phyloP scores from a whole-genome alignment of 2,329 filamentous ascomycete genomes.

The Talaromyces sp. region DNA sequence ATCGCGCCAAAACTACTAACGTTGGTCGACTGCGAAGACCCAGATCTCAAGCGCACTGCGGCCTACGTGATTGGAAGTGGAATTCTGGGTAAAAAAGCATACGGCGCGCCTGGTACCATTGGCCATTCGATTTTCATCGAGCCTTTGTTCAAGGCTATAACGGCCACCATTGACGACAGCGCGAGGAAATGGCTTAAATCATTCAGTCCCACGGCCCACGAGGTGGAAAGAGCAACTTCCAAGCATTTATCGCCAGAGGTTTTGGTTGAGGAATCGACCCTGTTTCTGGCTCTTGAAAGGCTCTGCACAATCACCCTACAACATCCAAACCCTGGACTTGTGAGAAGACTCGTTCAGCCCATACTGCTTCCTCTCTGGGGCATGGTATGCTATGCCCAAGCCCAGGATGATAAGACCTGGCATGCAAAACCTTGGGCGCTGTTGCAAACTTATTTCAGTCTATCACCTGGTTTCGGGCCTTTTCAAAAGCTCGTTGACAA shows the following conservation, averaged over 20 bases:
- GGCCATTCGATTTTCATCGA: slow-evolving; percentile 38
- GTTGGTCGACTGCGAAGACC: slow-evolving; percentile 35
- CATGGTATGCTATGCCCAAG: slow-evolving; percentile 29
- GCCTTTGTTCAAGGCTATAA: slow-evolving; percentile 34
- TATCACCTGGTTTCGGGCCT: slow-evolving; percentile 31
- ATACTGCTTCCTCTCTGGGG: slow-evolving; percentile 39
- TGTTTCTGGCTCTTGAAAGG: slow-evolving; percentile 29
- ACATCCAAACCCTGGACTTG: slow-evolving; percentile 39
- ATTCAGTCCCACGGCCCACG: slow-evolving; percentile 13
- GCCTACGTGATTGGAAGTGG: slow-evolving; percentile 40
- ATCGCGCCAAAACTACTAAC: slow-evolving; percentile 36
- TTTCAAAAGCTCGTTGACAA: slow-evolving; percentile 36
- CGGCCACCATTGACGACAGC: slow-evolving; percentile 23
- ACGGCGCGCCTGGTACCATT: slow-evolving; percentile 34
- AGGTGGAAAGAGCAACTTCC: not conserved
- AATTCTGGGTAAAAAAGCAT: slow-evolving; percentile 35
- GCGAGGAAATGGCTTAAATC: slow-evolving; percentile 23
- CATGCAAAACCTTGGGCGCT: slow-evolving; percentile 27
- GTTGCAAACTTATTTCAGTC: slow-evolving; percentile 36
- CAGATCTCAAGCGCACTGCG: slow-evolving; percentile 35
- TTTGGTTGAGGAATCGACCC: slow-evolving; percentile 18
- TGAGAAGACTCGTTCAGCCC: slow-evolving; percentile 36
- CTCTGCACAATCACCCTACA: slow-evolving; percentile 31
- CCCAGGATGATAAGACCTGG: slow-evolving; percentile 18
- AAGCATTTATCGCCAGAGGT: slow-evolving; percentile 5